phyloP scores from a whole-genome alignment of 331 rosid genomes.

The Rhamnella rubrinervis region DNA sequence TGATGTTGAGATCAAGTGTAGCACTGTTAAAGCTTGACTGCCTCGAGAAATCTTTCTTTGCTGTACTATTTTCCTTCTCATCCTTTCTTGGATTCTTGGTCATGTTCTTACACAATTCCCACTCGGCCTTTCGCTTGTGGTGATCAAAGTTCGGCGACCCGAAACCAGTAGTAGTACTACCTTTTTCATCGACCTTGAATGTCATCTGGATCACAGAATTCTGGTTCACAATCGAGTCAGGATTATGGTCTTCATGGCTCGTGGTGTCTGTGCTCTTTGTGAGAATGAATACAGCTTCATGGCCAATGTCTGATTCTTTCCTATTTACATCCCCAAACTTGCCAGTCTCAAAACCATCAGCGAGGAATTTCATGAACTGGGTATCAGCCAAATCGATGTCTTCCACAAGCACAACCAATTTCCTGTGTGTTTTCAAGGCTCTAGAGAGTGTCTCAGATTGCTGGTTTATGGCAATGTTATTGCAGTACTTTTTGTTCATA shows the following conservation, averaged over 20 bases:
- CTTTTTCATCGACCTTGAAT: conserved; percentile 41
- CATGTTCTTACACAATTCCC: conserved; percentile 28
- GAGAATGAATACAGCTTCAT: conserved; percentile 52
- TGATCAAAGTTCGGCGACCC: conserved; percentile 38
- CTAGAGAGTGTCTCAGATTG: conserved; percentile 36
- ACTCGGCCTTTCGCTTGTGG: conserved; percentile 58
- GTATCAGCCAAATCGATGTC: conserved; percentile 61
- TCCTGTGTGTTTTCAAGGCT: conserved; percentile 53
- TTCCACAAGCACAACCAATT: conserved; percentile 67
- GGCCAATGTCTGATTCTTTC: conserved; percentile 34
- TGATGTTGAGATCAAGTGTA: conserved; percentile 70
- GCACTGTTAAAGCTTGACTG: conserved; percentile 53
- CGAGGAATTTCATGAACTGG: conserved; percentile 56
- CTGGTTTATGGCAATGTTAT: conserved; percentile 24
- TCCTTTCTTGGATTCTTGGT: conserved; percentile 47
- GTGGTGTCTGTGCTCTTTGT: conserved; percentile 40
- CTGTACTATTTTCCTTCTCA: conserved; percentile 39
- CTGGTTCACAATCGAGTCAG: conserved; percentile 16
- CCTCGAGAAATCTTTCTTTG: conserved; percentile 51
- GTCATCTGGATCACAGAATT: conserved; percentile 45
- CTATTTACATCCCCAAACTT: conserved; percentile 45
- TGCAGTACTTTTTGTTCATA: conserved; percentile 33
- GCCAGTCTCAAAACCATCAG: conserved; percentile 54
- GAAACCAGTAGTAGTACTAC: conserved; percentile 25
- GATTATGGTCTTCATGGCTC: conserved; percentile 21